Conservation (phyloP, 108 stramenopile species). For the Hondaea fermentalgiana region DNA sequence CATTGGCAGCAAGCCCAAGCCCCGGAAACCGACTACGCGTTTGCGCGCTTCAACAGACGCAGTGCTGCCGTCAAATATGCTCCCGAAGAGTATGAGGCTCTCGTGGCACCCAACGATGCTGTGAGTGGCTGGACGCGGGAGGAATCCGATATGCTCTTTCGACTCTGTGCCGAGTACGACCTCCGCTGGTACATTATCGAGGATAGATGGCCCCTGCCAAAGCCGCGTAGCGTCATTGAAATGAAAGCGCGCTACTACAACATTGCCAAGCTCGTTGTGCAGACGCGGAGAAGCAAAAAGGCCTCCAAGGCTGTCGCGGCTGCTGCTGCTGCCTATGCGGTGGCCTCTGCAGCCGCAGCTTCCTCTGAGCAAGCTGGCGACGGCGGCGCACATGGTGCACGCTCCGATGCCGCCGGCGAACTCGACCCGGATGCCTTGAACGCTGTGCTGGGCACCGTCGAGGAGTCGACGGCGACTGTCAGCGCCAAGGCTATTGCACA, state of each 20-base stretch:
- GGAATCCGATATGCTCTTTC: background rate
- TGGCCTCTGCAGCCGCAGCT: background rate
- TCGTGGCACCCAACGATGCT: background rate
- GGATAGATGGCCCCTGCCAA: background rate
- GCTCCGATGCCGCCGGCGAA: background rate
- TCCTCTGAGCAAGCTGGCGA: background rate
- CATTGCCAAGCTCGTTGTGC: background rate
- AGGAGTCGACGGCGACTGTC: background rate
- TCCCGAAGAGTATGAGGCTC: background rate
- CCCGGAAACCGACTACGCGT: background rate
- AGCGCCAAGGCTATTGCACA: background rate
- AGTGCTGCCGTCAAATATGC: background rate
- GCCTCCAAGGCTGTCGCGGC: background rate
- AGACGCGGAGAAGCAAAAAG: background rate
- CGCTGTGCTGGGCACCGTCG: background rate
- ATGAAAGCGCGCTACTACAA: background rate
- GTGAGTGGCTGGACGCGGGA: background rate
- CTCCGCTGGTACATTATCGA: background rate
- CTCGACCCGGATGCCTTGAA: background rate
- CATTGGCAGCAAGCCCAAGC: background rate
- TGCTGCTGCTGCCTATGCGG: background rate
- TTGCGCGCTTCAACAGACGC: background rate
- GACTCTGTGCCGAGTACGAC: background rate
- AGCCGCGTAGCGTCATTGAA: background rate
- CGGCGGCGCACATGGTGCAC: background rate